Evolutionary conservation across 768 basidiomycete genomes (phyloP).

Genomic region (Punctularia strigosozonata): DNA sequence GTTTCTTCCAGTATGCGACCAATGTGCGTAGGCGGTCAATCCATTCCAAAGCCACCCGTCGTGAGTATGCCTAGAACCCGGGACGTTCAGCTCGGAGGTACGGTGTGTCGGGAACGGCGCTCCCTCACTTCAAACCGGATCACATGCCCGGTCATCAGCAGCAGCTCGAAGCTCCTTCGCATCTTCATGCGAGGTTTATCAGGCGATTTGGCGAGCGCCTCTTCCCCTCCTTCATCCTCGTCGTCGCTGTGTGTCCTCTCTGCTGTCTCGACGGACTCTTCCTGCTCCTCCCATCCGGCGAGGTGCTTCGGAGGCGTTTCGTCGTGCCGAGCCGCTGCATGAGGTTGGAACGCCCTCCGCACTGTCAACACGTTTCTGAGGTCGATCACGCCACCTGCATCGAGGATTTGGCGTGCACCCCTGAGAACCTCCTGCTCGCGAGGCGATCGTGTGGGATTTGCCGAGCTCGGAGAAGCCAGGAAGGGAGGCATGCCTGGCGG

Average conservation of each 20-base stretch:
- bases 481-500: slow-evolving; percentile 44
- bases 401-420: slow-evolving; percentile 50
- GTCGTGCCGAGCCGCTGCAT: slow-evolving; percentile 24
- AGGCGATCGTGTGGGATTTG: slow-evolving; percentile 28
- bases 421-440: slow-evolving; percentile 45
- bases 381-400: slow-evolving; percentile 60
- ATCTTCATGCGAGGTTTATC: slow-evolving; percentile 39
- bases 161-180: slow-evolving; percentile 67
- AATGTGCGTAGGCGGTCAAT: slow-evolving; percentile 62
- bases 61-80: slow-evolving; percentile 46
- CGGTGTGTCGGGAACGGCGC: too few species aligned
- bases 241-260: slow-evolving; percentile 38
- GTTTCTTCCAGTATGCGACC: slow-evolving; percentile 67
- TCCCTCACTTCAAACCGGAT: slow-evolving; percentile 66
- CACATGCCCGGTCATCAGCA: slow-evolving; percentile 54
- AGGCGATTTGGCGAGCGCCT: slow-evolving; percentile 26
- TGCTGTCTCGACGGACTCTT: slow-evolving; percentile 23
- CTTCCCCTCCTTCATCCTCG: slow-evolving; percentile 57
- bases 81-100: too few species aligned
- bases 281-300: slow-evolving; percentile 15
- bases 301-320: slow-evolving; percentile 19
- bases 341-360: slow-evolving; percentile 44
- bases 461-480: slow-evolving; percentile 16
- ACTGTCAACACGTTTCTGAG: slow-evolving; percentile 58
- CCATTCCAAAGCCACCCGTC: slow-evolving; percentile 72